Evolutionary conservation across 768 basidiomycete species (phyloP), one percentile per base, ranked within the genome.

Genomic region (Cantharellus anzutake): DNA sequence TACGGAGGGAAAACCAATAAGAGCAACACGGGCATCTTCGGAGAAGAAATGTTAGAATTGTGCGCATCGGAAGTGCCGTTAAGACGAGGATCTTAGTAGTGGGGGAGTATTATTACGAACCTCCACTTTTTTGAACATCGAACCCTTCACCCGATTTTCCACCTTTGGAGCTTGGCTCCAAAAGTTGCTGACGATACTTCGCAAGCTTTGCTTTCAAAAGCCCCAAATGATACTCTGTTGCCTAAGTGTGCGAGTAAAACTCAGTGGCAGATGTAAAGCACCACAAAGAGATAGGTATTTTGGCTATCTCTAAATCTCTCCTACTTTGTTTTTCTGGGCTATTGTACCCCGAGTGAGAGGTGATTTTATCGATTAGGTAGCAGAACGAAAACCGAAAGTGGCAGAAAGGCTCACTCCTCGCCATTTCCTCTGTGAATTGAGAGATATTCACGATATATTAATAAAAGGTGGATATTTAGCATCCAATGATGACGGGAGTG

Each of bases 281-380:
- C 35, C 29, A 37, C n/a, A 58, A 51, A 40, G 29, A 38, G 51
- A 41, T 42, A 42, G 34, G 40, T 4, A 53, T 59, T 51, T 59
- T 60, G 20, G 35, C 11, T 11, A 37, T 11, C 44, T 48, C 11
- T 48, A 29, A 29, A 29, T 29, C 20, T 48, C 44, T 48, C 66
- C 68, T 63, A 83, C 91, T 79, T 89, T 94, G 71, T 97, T 97
- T 76, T 97, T 97, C 74, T 94, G 91, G 56, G 90, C 88, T 91
- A 29, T 29, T 29, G 20, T 29, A 29, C 20, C 59, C 11, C 11
- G 11, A 61, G 16, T 11, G 37, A 61, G 5, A n/a, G 60, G 5
- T 42, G 41, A 11, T 39, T 3, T 35, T 37, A 14, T 7, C 56
- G 14, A 40, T 57, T 5, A 40, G 39, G 40, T 14, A 57, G 7